Evolutionary conservation across 768 basidiomycete species (phyloP).

Genomic region (Suillus ampliporus): DNA sequence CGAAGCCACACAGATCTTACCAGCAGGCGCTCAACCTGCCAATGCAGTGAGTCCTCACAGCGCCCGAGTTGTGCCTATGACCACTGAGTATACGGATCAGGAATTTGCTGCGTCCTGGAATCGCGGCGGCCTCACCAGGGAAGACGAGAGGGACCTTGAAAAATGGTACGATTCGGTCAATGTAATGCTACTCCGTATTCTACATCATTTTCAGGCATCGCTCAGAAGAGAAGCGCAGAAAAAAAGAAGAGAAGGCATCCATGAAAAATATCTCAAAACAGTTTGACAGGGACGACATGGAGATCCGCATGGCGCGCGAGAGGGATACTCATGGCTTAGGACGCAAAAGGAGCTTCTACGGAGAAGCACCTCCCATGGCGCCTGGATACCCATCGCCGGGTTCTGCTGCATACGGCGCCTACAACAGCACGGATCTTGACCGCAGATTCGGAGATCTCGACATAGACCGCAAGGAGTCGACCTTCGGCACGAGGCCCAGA

Average conservation of each 20-base stretch:
- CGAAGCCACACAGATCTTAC: conserved; percentile 68
- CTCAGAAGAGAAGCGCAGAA: conserved; percentile 56
- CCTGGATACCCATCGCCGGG: conserved; percentile 31
- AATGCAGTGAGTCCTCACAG: conserved; percentile 47
- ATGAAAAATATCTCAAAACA: conserved; percentile 44
- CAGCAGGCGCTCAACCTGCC: conserved; percentile 64
- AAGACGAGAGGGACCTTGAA: conserved; percentile 48
- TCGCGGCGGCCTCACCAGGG: conserved; percentile 44
- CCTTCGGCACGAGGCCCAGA: conserved; percentile 43
- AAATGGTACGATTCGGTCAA: conserved; percentile 47
- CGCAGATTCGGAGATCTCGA: conserved; percentile 43
- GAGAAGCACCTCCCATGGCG: conserved; percentile 38
- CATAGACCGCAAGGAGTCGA: conserved; percentile 38
- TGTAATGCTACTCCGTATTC: not conserved
- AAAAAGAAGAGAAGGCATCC: conserved; percentile 53
- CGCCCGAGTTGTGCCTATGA: not conserved
- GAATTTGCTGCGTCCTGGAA: conserved; percentile 65
- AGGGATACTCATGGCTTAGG: conserved; percentile 55
- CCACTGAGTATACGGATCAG: conserved; percentile 37
- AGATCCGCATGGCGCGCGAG: conserved; percentile 63
- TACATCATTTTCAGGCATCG: conserved; percentile 44
- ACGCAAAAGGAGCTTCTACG: conserved; percentile 61
- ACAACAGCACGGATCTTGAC: conserved; percentile 40
- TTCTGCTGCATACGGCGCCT: conserved; percentile 29
- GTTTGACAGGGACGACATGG: conserved; percentile 53